Evolutionary conservation across 495 filamentous ascomycete genomes (phyloP).

Genomic region (Elaphomyces granulatus): DNA sequence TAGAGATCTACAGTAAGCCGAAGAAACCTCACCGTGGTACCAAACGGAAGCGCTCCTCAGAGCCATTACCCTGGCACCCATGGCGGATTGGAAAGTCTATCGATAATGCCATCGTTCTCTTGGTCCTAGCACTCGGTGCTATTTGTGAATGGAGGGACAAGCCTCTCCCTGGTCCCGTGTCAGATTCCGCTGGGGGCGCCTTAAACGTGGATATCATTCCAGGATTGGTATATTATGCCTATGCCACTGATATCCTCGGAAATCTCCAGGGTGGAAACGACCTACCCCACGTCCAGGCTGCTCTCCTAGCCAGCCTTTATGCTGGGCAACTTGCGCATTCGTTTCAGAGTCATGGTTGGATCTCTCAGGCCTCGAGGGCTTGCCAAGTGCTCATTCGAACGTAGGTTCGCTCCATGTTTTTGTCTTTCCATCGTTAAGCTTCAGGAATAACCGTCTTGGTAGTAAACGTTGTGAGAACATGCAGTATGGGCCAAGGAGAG

Average conservation of each 20-base stretch:
- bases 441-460: constrained; percentile 4
- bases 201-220: constrained; percentile 80
- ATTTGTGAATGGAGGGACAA: constrained; percentile 52
- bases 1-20: constrained; percentile 21
- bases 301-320: constrained; percentile 80
- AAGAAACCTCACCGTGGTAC: constrained; percentile 13
- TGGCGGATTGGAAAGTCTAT: constrained; percentile 21
- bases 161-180: constrained; percentile 44
- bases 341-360: constrained; percentile 82
- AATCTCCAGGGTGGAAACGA: constrained; percentile 62
- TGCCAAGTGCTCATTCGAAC: constrained; percentile 65
- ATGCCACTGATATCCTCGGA: constrained; percentile 78
- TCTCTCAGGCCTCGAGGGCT: constrained; percentile 60
- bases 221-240: constrained; percentile 78
- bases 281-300: constrained; percentile 66
- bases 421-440: constrained; percentile 1
- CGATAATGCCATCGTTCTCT: constrained; percentile 61
- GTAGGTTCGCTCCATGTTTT: constrained; percentile 26
- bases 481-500: constrained; percentile 16
- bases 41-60: constrained; percentile 33
- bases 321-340: constrained; percentile 75
- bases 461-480: constrained; percentile 25
- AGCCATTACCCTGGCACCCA: constrained; percentile 7
- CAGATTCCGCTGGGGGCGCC: too few species aligned
- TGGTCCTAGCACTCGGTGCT: constrained; percentile 75